Conservation (phyloP, 768 basidiomycete species). For the Leccinum disarticulatum region DNA sequence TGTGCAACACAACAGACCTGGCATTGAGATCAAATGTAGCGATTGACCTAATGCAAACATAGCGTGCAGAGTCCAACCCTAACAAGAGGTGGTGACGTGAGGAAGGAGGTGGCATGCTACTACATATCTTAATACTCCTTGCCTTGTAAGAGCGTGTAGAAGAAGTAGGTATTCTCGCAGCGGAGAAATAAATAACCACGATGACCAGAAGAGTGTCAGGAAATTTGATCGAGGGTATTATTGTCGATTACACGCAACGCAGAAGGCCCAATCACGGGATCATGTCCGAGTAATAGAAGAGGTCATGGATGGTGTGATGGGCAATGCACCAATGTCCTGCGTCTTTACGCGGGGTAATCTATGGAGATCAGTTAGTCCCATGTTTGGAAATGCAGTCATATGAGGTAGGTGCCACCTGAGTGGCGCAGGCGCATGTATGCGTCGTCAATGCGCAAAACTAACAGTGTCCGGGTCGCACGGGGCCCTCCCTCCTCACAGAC, state of each 20-base stretch:
- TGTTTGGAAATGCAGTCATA: background rate
- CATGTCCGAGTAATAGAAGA: constrained; percentile 17
- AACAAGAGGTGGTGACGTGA: background rate
- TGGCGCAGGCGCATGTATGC: background rate
- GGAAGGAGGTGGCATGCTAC: background rate
- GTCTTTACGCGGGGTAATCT: constrained; percentile 18
- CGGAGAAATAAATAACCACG: background rate
- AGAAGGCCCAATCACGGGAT: background rate
- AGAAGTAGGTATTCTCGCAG: background rate
- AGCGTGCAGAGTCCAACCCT: background rate
- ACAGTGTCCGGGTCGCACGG: background rate
- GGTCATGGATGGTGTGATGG: constrained; percentile 12
- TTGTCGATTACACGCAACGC: background rate
- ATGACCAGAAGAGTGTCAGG: background rate
- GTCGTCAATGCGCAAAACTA: background rate
- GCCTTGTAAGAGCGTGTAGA: background rate
- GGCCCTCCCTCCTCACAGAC: background rate
- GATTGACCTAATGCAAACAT: background rate
- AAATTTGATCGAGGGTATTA: background rate
- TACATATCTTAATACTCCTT: background rate
- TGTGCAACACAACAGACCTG: background rate
- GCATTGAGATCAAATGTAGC: background rate
- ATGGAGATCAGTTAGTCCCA: constrained; percentile 6
- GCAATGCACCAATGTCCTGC: constrained; percentile 9
- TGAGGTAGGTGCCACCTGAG: background rate